Evolutionary conservation across 306 rosid genomes (phyloP), one percentile per base, ranked within the genome.

Genomic region (Pyrus pyrifolia): DNA sequence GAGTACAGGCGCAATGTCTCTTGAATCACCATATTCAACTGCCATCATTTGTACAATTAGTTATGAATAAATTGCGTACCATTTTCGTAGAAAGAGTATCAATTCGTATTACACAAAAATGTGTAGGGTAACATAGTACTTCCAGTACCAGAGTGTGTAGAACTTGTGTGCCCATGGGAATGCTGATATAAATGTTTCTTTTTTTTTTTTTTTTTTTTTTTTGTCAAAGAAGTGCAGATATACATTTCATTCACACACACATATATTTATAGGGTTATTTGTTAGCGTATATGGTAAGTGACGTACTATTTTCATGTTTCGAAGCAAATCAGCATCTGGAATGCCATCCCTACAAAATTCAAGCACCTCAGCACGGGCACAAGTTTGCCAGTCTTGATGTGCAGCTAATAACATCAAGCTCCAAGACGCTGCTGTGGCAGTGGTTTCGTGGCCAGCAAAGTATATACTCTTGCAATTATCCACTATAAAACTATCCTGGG

Each of bases 21-120:
- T 79, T 89, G 90, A 63, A 93, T 85, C 75, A 93, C 89, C 91
- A 89, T 87, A 38, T 69, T 89, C 61, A 89, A 64, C 91, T 93
- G 87, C 72, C 33, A 42, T 19, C 25, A 44, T 15, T 3, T 25
- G 13, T 3, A 42, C 8, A 18, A 10, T 42, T 2, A 68, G 30
- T 11, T 44, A 10, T 3, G 14, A 21, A 38, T 22, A 12, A 42
- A 68, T 12, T 53, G 13, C 4, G 12, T 53, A 53, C 4, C 59
- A 53, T 17, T 19, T 53, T 53, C 4, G 11, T 53, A 53, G 11
- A n/a, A n/a, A 19, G 22, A 13, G 21, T 3, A 53, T 19, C 59
- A 53, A 8, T 19, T 53, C 22, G 21, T 5, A 53, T 35, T 6
- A 17, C 19, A 19, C 59, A 53, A 8, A 52, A 6, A 2, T 19